A percentile compares a stretch with the other conserved stretches of the same genome.
Conservation (phyloP, 2,329 filamentous ascomycete species). For the Colletotrichum sansevieriae region DNA sequence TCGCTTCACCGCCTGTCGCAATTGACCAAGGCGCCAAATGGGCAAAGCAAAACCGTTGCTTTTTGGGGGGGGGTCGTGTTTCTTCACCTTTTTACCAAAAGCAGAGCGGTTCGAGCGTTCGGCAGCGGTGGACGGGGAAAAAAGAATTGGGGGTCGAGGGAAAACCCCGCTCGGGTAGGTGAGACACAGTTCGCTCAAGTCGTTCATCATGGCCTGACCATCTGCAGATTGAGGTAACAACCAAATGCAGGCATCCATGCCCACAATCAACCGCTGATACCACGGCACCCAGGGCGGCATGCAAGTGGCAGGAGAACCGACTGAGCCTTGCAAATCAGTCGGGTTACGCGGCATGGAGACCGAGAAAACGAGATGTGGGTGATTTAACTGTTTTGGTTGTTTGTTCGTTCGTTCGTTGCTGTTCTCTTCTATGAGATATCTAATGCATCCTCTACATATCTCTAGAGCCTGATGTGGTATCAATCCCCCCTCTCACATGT, state of each 20-base stretch:
- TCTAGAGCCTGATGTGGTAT: conserved; percentile 32
- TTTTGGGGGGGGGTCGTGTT: not conserved
- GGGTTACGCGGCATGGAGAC: not conserved
- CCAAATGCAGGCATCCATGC: conserved; percentile 33
- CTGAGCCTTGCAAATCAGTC: not conserved
- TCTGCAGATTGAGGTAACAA: conserved; percentile 37
- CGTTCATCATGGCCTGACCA: conserved; percentile 36
- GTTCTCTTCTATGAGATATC: conserved; percentile 20
- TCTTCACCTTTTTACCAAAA: not conserved
- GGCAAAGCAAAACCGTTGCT: not conserved
- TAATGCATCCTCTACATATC: conserved; percentile 30
- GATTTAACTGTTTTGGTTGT: conserved; percentile 15
- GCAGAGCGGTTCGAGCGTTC: not conserved
- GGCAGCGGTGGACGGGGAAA: not conserved
- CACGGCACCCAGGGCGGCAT: not conserved
- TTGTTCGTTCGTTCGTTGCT: conserved; percentile 16
- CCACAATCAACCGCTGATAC: conserved; percentile 7
- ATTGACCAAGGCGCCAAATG: not conserved
- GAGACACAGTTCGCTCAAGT: conserved; percentile 31
- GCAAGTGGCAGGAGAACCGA: not conserved
- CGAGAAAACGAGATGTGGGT: not conserved
- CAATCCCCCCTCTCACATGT: not conserved
- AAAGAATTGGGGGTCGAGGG: conserved; percentile 21
- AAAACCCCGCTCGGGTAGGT: conserved; percentile 35
- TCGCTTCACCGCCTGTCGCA: conserved; percentile 13